Base-by-base conservation (phyloP, 2,329 filamentous ascomycete species). In the Neospermospora avenae region DNA sequence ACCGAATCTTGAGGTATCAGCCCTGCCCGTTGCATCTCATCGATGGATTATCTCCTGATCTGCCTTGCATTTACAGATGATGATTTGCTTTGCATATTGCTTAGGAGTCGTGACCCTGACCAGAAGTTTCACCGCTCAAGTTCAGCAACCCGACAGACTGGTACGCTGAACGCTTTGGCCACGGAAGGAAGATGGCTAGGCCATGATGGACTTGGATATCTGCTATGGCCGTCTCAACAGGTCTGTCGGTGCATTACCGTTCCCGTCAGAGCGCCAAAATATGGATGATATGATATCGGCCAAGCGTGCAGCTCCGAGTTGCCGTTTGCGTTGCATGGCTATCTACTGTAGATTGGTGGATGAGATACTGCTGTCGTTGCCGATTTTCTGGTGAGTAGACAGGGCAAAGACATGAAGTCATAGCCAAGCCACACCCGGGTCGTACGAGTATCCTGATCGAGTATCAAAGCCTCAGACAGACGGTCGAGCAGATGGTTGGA, bases 11-110 rank as follows among this genome's bases (percentile, higher is more conserved):
- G 45, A 59, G 58, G 63, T 63, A 60, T 68, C 69, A 69, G 68
- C 67, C 69, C 59, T 70, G 67, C 63, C 62, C 64, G 65, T 67
- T 69, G 63, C 67, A 65, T 65, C 59, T 59, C 55, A 22, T 57
- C 48, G 24, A 31, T n/a, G 51, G 35, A 24, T 55, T 42, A 34
- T 39, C 41, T 57, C 59, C 39, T 62, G 60, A 61, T 59, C 54
- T 49, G 37, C 55, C 44, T 49, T 55, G 34, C 37, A 46, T 28
- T 22, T 55, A 34, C 31, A 52, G 46, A 39, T 59, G 18, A 55
- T 24, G 48, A 41, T 24, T 22, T 42, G 51, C 51, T 7, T 54
- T 41, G 25, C 25, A 35, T 45, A 31, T 57, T n/a, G 45, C 25
- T n/a, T n/a, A 54, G 53, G 49, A 55, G 68, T 64, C 64, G 65